Conservation (phyloP, 163 green algal species). For the Scenedesmus sp. region DNA sequence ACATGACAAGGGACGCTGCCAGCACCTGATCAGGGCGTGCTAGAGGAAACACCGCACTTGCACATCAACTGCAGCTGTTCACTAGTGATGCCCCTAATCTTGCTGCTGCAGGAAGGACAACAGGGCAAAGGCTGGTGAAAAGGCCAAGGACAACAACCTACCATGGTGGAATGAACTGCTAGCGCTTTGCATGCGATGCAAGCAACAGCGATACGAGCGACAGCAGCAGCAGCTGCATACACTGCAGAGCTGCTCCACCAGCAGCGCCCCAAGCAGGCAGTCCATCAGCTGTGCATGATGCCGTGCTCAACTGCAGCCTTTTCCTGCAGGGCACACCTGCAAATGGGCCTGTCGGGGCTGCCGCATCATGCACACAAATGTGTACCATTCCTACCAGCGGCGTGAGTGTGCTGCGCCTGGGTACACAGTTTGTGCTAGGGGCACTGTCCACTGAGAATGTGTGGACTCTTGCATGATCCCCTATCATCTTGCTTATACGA, state of each 20-base stretch:
- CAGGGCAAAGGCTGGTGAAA: conserved; percentile 70
- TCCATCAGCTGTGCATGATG: neutral
- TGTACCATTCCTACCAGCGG: neutral
- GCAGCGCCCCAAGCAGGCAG: neutral
- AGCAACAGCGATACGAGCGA: neutral
- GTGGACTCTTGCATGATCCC: neutral
- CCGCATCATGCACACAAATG: neutral
- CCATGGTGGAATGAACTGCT: conserved; percentile 61
- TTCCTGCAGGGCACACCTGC: neutral
- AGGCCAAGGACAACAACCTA: conserved; percentile 78
- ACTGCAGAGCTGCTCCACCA: neutral
- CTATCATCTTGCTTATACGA: no score
- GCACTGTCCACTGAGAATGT: neutral
- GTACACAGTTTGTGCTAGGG: neutral
- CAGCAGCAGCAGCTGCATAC: neutral
- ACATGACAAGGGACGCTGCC: neutral
- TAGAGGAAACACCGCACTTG: neutral
- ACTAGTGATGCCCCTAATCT: neutral
- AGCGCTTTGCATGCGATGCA: neutral
- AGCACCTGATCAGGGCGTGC: neutral
- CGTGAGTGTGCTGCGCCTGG: neutral
- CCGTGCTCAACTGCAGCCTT: neutral
- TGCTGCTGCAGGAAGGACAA: conserved; percentile 62
- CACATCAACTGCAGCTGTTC: neutral
- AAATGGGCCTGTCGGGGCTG: neutral